These are phyloP conservation scores for Hirsutella rhossiliensis DNA, from an alignment of 2,329 filamentous ascomycete species.

Conservation along the genomic window DNA sequence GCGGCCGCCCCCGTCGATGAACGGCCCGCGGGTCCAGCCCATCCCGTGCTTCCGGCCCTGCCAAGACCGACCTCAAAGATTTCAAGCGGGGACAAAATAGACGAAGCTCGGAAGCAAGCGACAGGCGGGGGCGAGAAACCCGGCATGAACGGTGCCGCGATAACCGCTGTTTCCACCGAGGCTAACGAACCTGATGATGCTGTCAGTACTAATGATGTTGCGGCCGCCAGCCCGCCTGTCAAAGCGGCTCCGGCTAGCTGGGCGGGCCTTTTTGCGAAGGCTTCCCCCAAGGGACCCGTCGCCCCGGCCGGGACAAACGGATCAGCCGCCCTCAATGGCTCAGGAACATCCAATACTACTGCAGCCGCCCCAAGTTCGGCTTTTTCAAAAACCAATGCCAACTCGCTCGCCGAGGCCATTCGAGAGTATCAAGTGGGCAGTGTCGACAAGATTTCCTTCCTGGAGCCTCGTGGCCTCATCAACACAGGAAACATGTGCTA, in stretches of 20 bases:
- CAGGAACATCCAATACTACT: slow-evolving; percentile 6
- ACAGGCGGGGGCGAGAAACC: slow-evolving; percentile 4
- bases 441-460: slow-evolving; percentile 59
- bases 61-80: slow-evolving; percentile 25
- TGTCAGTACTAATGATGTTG: slow-evolving; percentile 2
- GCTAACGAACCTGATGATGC: slow-evolving; percentile 9
- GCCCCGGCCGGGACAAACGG: slow-evolving; percentile 14
- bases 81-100: slow-evolving; percentile 7
- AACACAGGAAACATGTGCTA: slow-evolving; percentile 99
- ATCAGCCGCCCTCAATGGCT: slow-evolving; percentile 13
- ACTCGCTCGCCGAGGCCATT: slow-evolving; percentile 65
- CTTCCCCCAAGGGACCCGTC: slow-evolving; percentile 9
- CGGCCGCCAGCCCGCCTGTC: slow-evolving; percentile 10
- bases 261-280: slow-evolving; percentile 26
- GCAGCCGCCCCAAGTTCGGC: slow-evolving; percentile 13
- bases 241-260: slow-evolving; percentile 24
- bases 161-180: slow-evolving; percentile 3
- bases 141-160: slow-evolving; percentile 10
- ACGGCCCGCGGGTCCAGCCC: slow-evolving; percentile 23
- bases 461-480: slow-evolving; percentile 85
- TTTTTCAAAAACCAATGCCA: slow-evolving; percentile 35
- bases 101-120: background rate
- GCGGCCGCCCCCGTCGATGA: slow-evolving; percentile 13
- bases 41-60: slow-evolving; percentile 34
- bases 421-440: slow-evolving; percentile 57